Percentiles rank a stretch among this genome's conserved stretches.
Evolutionary conservation across 495 filamentous ascomycete species (phyloP).

Genomic region (Aspergillus kassunensis): DNA sequence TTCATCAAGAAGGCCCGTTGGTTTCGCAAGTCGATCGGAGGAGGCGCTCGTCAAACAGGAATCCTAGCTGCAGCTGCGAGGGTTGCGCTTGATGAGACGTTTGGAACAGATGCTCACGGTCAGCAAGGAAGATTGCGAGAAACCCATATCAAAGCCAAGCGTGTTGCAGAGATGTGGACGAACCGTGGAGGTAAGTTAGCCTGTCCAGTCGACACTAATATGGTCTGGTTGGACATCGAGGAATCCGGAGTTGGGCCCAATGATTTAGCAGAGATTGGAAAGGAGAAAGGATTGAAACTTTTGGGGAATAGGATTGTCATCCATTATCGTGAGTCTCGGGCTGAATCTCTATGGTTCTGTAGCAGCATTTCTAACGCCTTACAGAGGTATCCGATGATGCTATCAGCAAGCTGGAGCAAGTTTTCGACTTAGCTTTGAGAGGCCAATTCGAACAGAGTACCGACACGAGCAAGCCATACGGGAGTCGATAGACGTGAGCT

Average conservation of each 20-base stretch:
- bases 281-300: conserved; percentile 37
- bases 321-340: conserved; percentile 42
- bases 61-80: conserved; percentile 46
- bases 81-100: conserved; percentile 53
- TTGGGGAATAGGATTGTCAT: conserved; percentile 38
- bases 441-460: conserved; percentile 34
- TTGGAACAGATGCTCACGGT: conserved; percentile 55
- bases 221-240: conserved; percentile 86
- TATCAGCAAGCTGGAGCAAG: conserved; percentile 35
- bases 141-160: conserved; percentile 62
- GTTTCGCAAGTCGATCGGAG: conserved; percentile 81
- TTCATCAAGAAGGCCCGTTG: conserved; percentile 72
- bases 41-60: conserved; percentile 69
- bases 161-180: conserved; percentile 61
- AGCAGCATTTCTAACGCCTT: conserved; percentile 22
- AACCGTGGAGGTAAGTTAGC: conserved; percentile 46
- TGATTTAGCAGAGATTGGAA: conserved; percentile 37
- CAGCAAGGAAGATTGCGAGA: conserved; percentile 59
- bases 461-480: conserved; percentile 39
- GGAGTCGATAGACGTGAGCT: conserved; percentile 22
- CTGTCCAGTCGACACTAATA: conserved; percentile 70
- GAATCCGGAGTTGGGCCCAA: conserved; percentile 38
- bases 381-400: conserved; percentile 46
- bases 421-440: conserved; percentile 37
- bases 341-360: not conserved